A percentile compares a stretch with the other conserved stretches of the same genome.
These are phyloP conservation scores for Ormosia emarginata DNA, from an alignment of 306 rosid genomes.

Conservation along the genomic window DNA sequence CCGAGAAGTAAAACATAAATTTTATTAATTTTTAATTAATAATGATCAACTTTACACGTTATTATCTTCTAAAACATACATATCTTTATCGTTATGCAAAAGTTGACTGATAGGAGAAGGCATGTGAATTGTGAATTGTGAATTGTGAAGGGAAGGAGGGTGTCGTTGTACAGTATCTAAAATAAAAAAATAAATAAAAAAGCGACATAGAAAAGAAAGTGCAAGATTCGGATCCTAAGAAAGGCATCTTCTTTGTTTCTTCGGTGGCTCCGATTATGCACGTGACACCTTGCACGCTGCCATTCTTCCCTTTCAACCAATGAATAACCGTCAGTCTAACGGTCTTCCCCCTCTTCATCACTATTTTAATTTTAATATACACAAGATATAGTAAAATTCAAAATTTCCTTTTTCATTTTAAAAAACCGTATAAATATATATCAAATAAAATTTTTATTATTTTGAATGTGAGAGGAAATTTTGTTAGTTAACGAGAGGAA, in stretches of 20 bases:
- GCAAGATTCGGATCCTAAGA: slow-evolving; percentile 23
- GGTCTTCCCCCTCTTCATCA: slow-evolving; percentile 7
- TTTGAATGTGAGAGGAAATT: too few species aligned
- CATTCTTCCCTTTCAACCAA: slow-evolving; percentile 8
- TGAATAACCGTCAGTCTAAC: slow-evolving; percentile 37
- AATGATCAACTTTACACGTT: neutral
- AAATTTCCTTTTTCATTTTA: neutral
- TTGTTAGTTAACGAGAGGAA: too few species aligned
- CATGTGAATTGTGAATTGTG: slow-evolving; percentile 1
- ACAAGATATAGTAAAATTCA: neutral
- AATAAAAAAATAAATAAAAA: neutral
- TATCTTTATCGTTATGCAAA: neutral
- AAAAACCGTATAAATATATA: neutral
- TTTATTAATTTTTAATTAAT: neutral
- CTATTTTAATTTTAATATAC: neutral
- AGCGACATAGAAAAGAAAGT: neutral
- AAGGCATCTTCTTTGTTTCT: slow-evolving; percentile 12
- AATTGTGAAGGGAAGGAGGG: neutral
- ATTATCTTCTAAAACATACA: neutral
- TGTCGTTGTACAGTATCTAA: neutral
- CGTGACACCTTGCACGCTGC: slow-evolving; percentile 31
- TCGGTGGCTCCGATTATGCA: neutral
- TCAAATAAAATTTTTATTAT: neutral
- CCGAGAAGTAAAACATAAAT: neutral
- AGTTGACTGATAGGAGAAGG: neutral